Evolutionary conservation across 176 grass and related monocot species (phyloP).

Genomic region (Oryza officinalis): DNA sequence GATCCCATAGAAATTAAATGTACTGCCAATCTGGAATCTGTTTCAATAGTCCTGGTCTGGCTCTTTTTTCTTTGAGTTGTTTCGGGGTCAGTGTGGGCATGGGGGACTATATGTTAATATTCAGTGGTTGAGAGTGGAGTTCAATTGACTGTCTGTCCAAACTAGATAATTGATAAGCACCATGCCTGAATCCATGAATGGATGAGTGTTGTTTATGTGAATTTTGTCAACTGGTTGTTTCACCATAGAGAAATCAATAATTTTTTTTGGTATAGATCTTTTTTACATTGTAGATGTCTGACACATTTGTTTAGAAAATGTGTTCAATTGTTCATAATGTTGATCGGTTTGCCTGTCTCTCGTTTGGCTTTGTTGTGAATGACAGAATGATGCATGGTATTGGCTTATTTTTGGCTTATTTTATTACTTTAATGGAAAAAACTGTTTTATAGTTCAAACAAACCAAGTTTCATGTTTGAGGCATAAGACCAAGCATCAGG

Average conservation of each 20-base stretch:
- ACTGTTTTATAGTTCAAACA: not conserved
- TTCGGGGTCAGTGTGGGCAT: too few relatives aligned
- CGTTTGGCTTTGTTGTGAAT: conserved; percentile 22
- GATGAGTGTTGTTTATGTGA: not conserved
- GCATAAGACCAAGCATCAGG: not conserved
- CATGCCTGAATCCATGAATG: not conserved
- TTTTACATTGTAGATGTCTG: not conserved
- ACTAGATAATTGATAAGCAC: not conserved
- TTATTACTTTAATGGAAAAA: conserved; percentile 1
- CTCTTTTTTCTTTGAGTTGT: too few relatives aligned
- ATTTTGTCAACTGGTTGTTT: not conserved
- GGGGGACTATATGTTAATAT: too few relatives aligned
- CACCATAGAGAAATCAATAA: not conserved
- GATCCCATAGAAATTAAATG: not conserved
- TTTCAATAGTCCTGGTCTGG: not conserved
- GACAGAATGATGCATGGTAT: not conserved
- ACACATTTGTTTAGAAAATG: conserved; percentile 11
- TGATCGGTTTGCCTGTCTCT: not conserved
- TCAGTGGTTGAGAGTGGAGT: not conserved
- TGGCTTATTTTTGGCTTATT: too few relatives aligned
- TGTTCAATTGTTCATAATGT: not conserved
- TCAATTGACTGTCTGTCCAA: not conserved
- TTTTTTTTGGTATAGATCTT: not conserved
- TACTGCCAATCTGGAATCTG: not conserved
- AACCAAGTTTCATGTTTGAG: not conserved